These are phyloP conservation scores for Taphrina betulina DNA, from an alignment of 1,139 yeast genomes.

Conservation along the genomic window DNA sequence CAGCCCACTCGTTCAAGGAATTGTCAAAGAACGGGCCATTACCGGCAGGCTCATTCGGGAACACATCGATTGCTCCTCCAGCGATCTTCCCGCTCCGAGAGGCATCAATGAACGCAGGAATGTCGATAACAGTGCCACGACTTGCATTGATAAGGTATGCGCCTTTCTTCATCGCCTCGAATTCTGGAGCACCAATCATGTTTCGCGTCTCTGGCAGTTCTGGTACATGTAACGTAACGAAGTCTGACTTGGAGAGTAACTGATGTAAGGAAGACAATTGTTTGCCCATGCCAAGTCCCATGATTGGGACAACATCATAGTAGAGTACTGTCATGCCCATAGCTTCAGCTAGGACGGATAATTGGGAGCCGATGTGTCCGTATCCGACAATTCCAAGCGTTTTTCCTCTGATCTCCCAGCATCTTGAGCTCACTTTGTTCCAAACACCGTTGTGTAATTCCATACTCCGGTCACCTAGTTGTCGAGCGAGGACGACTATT, in stretches of 20 bases:
- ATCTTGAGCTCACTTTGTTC: slow-evolving; percentile 92
- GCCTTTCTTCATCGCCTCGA: slow-evolving; percentile 95
- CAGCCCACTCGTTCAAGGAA: slow-evolving; percentile 75
- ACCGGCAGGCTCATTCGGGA: slow-evolving; percentile 96
- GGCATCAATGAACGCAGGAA: slow-evolving; percentile 88
- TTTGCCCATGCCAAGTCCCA: slow-evolving; percentile 95
- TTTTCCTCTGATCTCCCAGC: slow-evolving; percentile 99
- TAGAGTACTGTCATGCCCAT: slow-evolving; percentile 97
- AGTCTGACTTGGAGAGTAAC: slow-evolving; percentile 76
- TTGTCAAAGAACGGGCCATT: slow-evolving; percentile 81
- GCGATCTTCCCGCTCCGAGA: slow-evolving; percentile 91
- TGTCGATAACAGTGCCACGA: slow-evolving; percentile 96
- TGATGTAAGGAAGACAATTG: slow-evolving; percentile 86
- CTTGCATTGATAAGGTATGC: slow-evolving; percentile 92
- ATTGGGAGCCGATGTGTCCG: slow-evolving; percentile 97
- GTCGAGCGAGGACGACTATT: slow-evolving; percentile 90
- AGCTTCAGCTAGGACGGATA: slow-evolving; percentile 93
- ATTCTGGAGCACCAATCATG: slow-evolving; percentile 84
- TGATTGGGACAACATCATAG: slow-evolving; percentile 86
- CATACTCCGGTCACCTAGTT: slow-evolving; percentile 92
- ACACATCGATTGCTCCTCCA: slow-evolving; percentile 97
- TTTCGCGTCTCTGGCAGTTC: slow-evolving; percentile 89
- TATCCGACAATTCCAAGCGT: slow-evolving; percentile 96
- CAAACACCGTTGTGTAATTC: slow-evolving; percentile 97
- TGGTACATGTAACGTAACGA: slow-evolving; percentile 91